Conservation (phyloP, 2,329 filamentous ascomycete species). For the Colletotrichum sp. region DNA sequence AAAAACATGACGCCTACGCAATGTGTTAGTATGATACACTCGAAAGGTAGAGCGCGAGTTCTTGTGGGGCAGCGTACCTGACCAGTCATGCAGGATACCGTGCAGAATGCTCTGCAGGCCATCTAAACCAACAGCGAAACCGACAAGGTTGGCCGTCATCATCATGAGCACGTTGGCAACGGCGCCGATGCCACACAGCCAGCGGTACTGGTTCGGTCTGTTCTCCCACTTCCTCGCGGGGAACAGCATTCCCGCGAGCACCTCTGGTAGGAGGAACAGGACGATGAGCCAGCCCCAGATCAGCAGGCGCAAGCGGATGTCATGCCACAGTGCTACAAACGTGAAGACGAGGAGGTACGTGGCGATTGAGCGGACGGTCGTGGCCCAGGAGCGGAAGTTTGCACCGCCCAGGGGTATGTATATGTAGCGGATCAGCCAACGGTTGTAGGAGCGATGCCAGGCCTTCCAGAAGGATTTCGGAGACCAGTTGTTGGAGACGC, state of each 20-base stretch:
- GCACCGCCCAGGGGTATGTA: constrained; percentile 89
- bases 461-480: constrained; percentile 91
- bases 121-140: constrained; percentile 91
- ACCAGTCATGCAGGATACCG: constrained; percentile 78
- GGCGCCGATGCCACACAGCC: constrained; percentile 80
- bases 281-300: constrained; percentile 98
- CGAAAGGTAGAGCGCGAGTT: neutral
- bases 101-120: constrained; percentile 78
- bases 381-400: constrained; percentile 48
- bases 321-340: constrained; percentile 97
- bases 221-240: constrained; percentile 74
- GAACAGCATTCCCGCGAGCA: constrained; percentile 74
- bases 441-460: constrained; percentile 96
- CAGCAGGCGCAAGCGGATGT: constrained; percentile 87
- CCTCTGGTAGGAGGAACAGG: constrained; percentile 90
- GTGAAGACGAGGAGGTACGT: constrained; percentile 91
- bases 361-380: constrained; percentile 62
- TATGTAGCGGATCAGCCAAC: constrained; percentile 92
- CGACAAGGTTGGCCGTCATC: constrained; percentile 93
- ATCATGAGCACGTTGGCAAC: constrained; percentile 91
- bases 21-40: neutral
- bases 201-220: constrained; percentile 74
- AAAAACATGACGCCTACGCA: constrained; percentile 73
- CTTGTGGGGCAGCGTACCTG: constrained; percentile 50
- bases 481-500: constrained; percentile 93